These are phyloP conservation scores for Xylaria sp. DNA, from an alignment of 2,329 filamentous ascomycete species.

Conservation along the genomic window DNA sequence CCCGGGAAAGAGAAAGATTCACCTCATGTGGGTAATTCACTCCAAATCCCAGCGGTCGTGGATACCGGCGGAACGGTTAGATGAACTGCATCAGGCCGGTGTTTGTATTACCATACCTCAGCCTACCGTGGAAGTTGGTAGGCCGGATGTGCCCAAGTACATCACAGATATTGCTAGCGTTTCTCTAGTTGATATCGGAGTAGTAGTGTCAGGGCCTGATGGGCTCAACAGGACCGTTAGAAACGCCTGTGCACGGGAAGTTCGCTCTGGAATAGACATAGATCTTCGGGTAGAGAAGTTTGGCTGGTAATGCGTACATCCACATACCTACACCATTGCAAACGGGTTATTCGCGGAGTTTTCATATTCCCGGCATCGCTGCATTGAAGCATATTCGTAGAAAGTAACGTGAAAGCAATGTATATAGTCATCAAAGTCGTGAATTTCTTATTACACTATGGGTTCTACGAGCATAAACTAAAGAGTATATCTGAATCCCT, in stretches of 20 bases:
- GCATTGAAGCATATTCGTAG: not conserved
- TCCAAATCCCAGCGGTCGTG: slow-evolving; percentile 63
- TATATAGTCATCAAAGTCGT: slow-evolving; percentile 12
- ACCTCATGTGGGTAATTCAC: slow-evolving; percentile 70
- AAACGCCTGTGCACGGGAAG: slow-evolving; percentile 64
- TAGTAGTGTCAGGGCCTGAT: slow-evolving; percentile 69
- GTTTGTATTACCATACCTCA: slow-evolving; percentile 64
- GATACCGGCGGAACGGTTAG: slow-evolving; percentile 61
- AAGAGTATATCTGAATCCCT: slow-evolving; percentile 49
- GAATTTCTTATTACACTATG: slow-evolving; percentile 12
- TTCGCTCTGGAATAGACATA: slow-evolving; percentile 61
- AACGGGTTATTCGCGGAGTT: not conserved
- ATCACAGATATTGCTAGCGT: slow-evolving; percentile 53
- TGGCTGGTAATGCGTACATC: slow-evolving; percentile 63
- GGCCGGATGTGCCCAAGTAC: slow-evolving; percentile 62
- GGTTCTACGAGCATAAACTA: slow-evolving; percentile 26
- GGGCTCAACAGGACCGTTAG: slow-evolving; percentile 69
- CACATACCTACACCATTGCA: not conserved
- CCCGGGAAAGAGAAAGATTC: slow-evolving; percentile 51
- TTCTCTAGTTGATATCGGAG: slow-evolving; percentile 44
- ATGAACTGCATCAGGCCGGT: slow-evolving; percentile 61
- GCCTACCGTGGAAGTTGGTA: slow-evolving; percentile 63
- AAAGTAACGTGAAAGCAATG: slow-evolving; percentile 3
- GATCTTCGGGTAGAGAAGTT: slow-evolving; percentile 73
- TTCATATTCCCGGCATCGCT: slow-evolving; percentile 8